Base-by-base conservation (phyloP, 768 basidiomycete species). In the Paxillus ammoniavirescens region DNA sequence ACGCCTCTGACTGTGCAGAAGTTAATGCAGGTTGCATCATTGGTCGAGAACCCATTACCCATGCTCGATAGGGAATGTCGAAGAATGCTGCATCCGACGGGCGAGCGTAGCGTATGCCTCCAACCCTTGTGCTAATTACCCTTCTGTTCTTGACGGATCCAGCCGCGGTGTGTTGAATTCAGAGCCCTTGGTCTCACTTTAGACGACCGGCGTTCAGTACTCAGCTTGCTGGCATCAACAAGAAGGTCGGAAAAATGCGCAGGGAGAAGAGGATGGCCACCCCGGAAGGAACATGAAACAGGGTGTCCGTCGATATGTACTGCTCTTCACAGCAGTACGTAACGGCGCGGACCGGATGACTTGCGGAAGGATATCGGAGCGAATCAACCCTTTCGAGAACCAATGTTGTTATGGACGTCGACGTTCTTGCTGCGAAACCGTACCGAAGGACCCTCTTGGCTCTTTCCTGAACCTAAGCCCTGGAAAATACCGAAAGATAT, bases 161-260 rank as follows among this genome's bases (percentile, higher is more conserved):
- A 62, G 56, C 50, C 47, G 60, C 64, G 50, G 51, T 52, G 58
- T 57, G 30, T 59, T 26, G 26, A 4, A 57, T 28, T 6, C 26
- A 42, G 33, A 43, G 23, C 47, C 52, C 53, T 28, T 55, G 31
- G 44, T 48, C 43, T 17, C 30, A 36, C 38, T 43, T 55, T 30
- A 45, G 37, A 57, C 49, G 56, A 63, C 21, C 21, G 3, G 21
- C 21, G 21, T 21, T 26, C 26, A 26, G 26, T 4, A 4, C 26
- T 63, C 66, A 64, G 66, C 55, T 61, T 37, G 51, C 42, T 55
- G 49, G 65, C 61, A 64, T 61, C 54, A 10, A 46, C 59, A 59
- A 49, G 55, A 59, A 56, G 47, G 30, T 41, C 59, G 58, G 65
- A 36, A 61, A 56, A 55, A 46, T 42, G 57, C 53, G 57, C 50